Percentiles rank a stretch among this genome's conserved stretches.
Conservation (phyloP, 2,329 filamentous ascomycete species). For the Calonectria montana region DNA sequence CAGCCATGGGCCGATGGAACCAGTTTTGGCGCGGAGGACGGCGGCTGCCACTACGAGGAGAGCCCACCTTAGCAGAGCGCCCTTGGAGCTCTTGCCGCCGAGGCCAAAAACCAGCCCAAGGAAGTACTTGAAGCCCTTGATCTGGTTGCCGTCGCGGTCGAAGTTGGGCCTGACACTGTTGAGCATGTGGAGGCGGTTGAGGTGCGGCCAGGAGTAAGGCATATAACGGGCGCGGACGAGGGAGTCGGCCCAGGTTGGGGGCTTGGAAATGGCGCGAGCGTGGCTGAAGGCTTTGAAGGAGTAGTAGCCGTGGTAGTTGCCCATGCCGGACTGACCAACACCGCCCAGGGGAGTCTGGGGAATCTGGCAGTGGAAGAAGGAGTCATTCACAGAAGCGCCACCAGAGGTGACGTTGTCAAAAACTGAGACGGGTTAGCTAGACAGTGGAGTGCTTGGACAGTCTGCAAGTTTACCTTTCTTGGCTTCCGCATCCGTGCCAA, state of each 20-base stretch:
- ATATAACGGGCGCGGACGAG: slow-evolving; percentile 76
- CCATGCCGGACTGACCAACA: slow-evolving; percentile 60
- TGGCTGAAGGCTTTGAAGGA: slow-evolving; percentile 59
- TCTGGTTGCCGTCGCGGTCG: slow-evolving; percentile 67
- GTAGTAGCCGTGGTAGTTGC: slow-evolving; percentile 61
- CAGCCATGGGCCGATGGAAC: slow-evolving; percentile 46
- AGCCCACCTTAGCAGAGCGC: slow-evolving; percentile 64
- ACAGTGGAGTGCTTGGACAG: neutral
- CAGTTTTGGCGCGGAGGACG: slow-evolving; percentile 49
- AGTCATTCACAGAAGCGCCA: slow-evolving; percentile 63
- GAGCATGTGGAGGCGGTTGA: slow-evolving; percentile 58
- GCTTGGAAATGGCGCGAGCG: slow-evolving; percentile 50
- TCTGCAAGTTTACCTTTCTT: slow-evolving; percentile 69
- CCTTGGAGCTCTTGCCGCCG: slow-evolving; percentile 61
- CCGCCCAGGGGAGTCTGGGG: slow-evolving; percentile 61
- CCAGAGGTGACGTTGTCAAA: slow-evolving; percentile 56
- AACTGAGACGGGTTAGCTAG: slow-evolving; percentile 48
- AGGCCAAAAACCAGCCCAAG: slow-evolving; percentile 61
- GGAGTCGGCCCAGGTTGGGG: slow-evolving; percentile 53
- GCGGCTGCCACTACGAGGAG: slow-evolving; percentile 54
- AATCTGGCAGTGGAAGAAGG: slow-evolving; percentile 56
- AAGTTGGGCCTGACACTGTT: slow-evolving; percentile 66
- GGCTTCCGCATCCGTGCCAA: slow-evolving; percentile 84
- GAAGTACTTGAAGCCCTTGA: slow-evolving; percentile 67
- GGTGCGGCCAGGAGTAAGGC: slow-evolving; percentile 64